Conservation (phyloP, 208 protist species). For the Phytomonas sp. region DNA sequence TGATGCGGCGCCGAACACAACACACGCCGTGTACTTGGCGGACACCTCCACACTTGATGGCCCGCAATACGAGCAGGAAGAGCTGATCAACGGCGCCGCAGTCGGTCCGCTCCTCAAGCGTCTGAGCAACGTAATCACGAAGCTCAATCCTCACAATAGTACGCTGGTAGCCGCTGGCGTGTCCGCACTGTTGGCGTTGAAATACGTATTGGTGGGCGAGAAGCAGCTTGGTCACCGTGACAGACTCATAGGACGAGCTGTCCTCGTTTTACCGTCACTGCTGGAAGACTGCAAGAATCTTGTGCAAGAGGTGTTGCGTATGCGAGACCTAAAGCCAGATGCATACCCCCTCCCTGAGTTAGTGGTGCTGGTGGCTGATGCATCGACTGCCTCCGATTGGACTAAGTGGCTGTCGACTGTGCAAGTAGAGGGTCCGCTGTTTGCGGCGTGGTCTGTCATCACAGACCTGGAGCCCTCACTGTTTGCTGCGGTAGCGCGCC, state of each 20-base stretch:
- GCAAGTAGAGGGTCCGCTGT: conserved; percentile 8
- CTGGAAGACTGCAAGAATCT: conserved; percentile 21
- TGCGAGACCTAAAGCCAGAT: background rate
- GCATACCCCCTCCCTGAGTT: conserved; percentile 38
- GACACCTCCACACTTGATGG: conserved; percentile 41
- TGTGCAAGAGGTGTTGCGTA: conserved; percentile 11
- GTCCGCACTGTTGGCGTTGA: conserved; percentile 43
- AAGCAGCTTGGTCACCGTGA: conserved; percentile 63
- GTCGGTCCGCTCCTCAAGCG: conserved; percentile 52
- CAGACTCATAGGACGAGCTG: conserved; percentile 39
- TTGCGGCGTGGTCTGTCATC: conserved; percentile 17
- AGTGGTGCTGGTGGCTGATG: conserved; percentile 35
- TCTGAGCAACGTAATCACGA: conserved; percentile 44
- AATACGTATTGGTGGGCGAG: conserved; percentile 67
- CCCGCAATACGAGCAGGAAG: conserved; percentile 30
- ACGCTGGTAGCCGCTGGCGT: conserved; percentile 65
- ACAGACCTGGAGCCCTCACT: conserved; percentile 35
- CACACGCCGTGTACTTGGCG: conserved; percentile 60
- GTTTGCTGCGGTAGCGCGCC: conserved; percentile 36
- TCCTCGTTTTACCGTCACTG: conserved; percentile 52
- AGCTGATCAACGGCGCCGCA: conserved; percentile 30
- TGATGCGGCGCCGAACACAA: conserved; percentile 50
- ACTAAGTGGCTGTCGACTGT: conserved; percentile 18
- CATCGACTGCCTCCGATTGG: conserved; percentile 21
- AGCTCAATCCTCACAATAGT: conserved; percentile 68